Conservation (phyloP, 768 basidiomycete genomes). For the Russula ochroleuca region DNA sequence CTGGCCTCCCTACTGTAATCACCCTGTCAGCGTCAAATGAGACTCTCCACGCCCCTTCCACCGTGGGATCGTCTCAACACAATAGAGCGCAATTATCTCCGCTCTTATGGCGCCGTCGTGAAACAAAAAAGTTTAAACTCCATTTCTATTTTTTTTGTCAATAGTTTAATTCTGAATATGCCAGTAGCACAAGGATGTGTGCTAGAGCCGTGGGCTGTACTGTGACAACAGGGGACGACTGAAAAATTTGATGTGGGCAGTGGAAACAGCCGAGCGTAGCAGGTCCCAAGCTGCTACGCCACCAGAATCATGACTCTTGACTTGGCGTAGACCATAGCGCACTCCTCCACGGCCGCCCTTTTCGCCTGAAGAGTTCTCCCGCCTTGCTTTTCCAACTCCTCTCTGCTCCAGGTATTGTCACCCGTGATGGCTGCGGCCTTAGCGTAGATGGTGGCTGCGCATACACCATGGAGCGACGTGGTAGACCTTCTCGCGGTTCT, state of each 20-base stretch:
- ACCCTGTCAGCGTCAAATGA: neutral
- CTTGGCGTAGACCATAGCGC: conserved; percentile 4
- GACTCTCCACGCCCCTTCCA: neutral
- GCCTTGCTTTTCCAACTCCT: conserved; percentile 20
- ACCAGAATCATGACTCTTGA: neutral
- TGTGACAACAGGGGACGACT: neutral
- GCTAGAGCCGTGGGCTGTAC: neutral
- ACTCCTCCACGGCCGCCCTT: neutral
- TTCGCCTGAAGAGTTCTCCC: conserved; percentile 15
- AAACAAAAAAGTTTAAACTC: conserved; percentile 2
- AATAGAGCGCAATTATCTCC: conserved; percentile 1
- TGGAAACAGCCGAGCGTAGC: neutral
- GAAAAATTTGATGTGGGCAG: neutral
- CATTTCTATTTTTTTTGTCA: neutral
- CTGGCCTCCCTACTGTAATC: neutral
- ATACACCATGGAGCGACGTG: conserved; percentile 3
- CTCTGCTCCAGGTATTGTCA: conserved; percentile 16
- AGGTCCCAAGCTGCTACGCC: neutral
- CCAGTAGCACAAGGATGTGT: neutral
- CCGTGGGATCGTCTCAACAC: neutral
- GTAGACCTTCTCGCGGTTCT: conserved; percentile 2
- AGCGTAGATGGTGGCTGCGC: conserved; percentile 16
- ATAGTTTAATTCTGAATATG: neutral
- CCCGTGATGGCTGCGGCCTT: conserved; percentile 6
- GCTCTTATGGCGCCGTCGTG: neutral